Base-by-base conservation (phyloP, 2,329 filamentous ascomycete genomes). In the Neonectria magnoliae region DNA sequence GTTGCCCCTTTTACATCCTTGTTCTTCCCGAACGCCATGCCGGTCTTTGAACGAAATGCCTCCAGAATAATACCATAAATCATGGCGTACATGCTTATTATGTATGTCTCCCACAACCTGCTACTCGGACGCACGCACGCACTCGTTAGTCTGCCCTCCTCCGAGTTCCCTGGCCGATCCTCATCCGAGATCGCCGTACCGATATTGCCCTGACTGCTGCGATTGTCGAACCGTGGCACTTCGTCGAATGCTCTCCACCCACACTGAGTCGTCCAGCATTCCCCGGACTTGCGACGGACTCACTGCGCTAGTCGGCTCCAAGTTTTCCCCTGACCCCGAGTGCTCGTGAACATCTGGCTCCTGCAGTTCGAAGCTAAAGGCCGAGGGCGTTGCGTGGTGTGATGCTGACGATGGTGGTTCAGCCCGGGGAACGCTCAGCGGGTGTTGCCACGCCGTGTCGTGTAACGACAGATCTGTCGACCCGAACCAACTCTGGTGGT, bases 171-270 rank as follows among this genome's bases (percentile, higher is more conserved):
- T 25, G 29, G 31, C 47, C 51, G 57, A 27, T 45, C 36, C 54
- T 72, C 62, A 76, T 31, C 67, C 68, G 27, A 74, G 63, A 57
- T 75, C 75, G 14, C 73, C 75, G 33, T 77, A 76, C 51, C 75
- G 71, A 42, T 76, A 75, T 58, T 79, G 77, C 42, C 75, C 76
- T 55, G 76, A 73, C 25, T 81, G 77, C 14, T 73, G 68, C 51
- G 82, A 81, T 69, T 80, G 82, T 56, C 82, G 81, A 57, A 86
- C 86, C 57, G 94, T 97, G 71, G 96, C 93, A 81, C 93, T 97
- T 67, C 93, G 87, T 68, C 94, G 86, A 69, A 98, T 94, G 82
- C 93, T 97, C 80, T 97, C 93, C 56, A 95, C 93, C 95, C 95
- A 98, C 16, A 92, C 91, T 18, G 93, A 96, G 74, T 95, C 92